These are phyloP conservation scores for Neonectria punicea DNA, from an alignment of 2,329 filamentous ascomycete species.

Conservation along the genomic window DNA sequence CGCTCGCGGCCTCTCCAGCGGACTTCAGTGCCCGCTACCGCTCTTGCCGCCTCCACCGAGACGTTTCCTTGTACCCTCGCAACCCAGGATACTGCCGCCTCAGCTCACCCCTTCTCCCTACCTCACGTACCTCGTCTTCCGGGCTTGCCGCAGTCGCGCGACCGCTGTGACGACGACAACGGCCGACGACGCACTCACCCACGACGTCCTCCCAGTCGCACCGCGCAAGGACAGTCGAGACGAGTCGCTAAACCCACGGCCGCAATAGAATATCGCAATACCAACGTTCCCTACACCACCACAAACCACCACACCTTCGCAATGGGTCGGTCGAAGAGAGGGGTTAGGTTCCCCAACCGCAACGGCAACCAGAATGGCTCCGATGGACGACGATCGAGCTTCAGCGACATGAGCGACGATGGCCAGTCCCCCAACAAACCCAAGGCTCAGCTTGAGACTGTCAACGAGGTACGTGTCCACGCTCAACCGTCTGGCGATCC, in stretches of 20 bases:
- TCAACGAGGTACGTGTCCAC: slow-evolving; percentile 48
- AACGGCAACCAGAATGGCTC: slow-evolving; percentile 45
- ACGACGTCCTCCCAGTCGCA: not conserved
- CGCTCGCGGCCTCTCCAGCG: slow-evolving; percentile 7
- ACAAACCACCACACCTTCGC: slow-evolving; percentile 20
- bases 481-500: not conserved
- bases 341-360: slow-evolving; percentile 66
- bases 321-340: slow-evolving; percentile 57
- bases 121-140: slow-evolving; percentile 16
- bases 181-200: not conserved
- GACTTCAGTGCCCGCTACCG: slow-evolving; percentile 9
- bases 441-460: slow-evolving; percentile 46
- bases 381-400: slow-evolving; percentile 73
- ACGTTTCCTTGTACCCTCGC: not conserved
- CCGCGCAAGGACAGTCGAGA: not conserved
- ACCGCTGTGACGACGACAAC: slow-evolving; percentile 1
- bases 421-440: slow-evolving; percentile 48
- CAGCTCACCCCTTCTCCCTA: slow-evolving; percentile 1
- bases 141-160: slow-evolving; percentile 24
- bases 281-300: slow-evolving; percentile 9
- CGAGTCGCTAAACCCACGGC: not conserved
- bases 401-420: slow-evolving; percentile 75
- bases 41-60: not conserved
- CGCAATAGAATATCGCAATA: not conserved
- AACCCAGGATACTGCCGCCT: not conserved